These are phyloP conservation scores for Crithidia sp. DNA, from an alignment of 208 protist species.

Conservation along the genomic window DNA sequence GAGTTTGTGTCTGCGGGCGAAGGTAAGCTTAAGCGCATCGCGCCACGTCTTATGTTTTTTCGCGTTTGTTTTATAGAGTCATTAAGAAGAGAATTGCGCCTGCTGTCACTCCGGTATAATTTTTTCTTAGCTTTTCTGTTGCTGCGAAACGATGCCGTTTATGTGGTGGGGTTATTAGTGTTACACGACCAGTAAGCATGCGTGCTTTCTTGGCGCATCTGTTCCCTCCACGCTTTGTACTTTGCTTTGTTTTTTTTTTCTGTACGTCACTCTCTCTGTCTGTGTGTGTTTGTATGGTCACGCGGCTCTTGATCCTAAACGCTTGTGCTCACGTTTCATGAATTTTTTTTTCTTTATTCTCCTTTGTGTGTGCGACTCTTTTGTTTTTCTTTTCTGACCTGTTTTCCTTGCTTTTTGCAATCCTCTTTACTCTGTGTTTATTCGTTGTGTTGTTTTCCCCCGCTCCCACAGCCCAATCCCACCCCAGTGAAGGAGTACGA, in stretches of 20 bases:
- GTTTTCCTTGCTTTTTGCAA: conserved; percentile 14
- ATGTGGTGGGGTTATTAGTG: no score
- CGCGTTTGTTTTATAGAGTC: no score
- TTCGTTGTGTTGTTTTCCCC: neutral
- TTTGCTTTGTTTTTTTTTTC: neutral
- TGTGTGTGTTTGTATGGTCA: neutral
- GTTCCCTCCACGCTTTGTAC: no score
- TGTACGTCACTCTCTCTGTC: neutral
- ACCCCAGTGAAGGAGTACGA: no score
- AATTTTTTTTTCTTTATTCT: neutral
- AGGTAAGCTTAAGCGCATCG: no score
- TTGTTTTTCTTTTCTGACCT: neutral
- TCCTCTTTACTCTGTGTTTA: conserved; percentile 15
- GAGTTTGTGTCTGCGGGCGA: no score
- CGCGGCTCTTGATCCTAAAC: neutral
- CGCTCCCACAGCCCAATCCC: no score
- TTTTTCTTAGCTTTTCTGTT: no score
- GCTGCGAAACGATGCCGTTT: no score
- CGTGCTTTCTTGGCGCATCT: neutral
- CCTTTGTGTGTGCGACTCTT: neutral
- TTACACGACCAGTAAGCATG: neutral
- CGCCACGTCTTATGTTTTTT: no score
- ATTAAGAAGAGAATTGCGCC: no score
- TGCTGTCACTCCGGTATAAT: no score
- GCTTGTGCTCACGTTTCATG: neutral